Evolutionary conservation across 805 yeast genomes (phyloP).

Genomic region (Kuraishia ogatae): DNA sequence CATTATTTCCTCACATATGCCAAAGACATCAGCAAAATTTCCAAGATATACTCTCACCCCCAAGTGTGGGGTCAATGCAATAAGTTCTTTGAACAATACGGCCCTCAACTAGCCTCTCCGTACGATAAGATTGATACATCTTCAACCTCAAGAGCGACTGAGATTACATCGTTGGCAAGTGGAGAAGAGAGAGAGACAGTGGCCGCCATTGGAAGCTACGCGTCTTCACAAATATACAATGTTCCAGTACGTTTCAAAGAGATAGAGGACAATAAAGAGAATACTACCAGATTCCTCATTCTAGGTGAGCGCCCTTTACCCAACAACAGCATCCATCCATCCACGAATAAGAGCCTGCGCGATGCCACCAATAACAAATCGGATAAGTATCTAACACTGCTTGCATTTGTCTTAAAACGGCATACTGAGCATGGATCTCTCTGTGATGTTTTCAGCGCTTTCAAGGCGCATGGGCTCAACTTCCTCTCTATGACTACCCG

Average conservation of each 20-base stretch:
- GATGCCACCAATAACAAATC: constrained; percentile 5
- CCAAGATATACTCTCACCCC: constrained; percentile 79
- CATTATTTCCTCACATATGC: constrained; percentile 61
- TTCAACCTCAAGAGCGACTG: constrained; percentile 85
- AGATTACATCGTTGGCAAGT: constrained; percentile 35
- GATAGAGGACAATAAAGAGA: constrained; percentile 66
- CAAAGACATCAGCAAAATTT: constrained; percentile 33
- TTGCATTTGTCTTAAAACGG: constrained; percentile 55
- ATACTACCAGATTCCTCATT: constrained; percentile 81
- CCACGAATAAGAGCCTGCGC: neutral
- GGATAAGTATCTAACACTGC: constrained; percentile 33
- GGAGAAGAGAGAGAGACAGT: constrained; percentile 25
- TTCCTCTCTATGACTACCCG: constrained; percentile 69
- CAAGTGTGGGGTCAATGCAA: constrained; percentile 96
- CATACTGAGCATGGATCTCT: constrained; percentile 69
- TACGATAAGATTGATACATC: constrained; percentile 52
- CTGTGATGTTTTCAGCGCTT: constrained; percentile 51
- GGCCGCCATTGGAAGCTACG: constrained; percentile 67
- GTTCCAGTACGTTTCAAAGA: constrained; percentile 44
- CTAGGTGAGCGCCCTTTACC: constrained; percentile 33
- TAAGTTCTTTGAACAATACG: constrained; percentile 35
- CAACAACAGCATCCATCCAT: neutral
- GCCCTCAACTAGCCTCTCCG: constrained; percentile 22
- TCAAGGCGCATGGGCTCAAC: constrained; percentile 49
- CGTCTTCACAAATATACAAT: constrained; percentile 54